A percentile compares a stretch with the other conserved stretches of the same genome.
phyloP scores from a whole-genome alignment of 2,329 filamentous ascomycete species.

The Colletotrichum nymphaeae region DNA sequence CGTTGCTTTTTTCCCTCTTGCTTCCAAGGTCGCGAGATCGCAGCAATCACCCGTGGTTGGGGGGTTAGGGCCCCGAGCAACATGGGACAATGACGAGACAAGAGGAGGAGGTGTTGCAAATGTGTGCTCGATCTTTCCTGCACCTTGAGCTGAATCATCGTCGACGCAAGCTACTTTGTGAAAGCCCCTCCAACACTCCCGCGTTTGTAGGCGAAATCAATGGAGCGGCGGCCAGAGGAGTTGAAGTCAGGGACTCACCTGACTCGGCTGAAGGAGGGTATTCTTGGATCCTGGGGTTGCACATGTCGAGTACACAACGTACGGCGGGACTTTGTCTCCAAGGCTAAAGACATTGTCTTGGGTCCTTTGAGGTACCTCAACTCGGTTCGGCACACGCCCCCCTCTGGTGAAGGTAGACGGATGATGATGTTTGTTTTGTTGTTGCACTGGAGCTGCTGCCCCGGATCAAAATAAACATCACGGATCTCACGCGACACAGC shows the following conservation, averaged over 20 bases:
- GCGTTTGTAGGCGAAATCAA: background rate
- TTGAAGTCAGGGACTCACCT: background rate
- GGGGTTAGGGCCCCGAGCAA: background rate
- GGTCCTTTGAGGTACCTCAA: background rate
- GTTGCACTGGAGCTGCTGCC: background rate
- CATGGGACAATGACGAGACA: background rate
- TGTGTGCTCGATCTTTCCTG: background rate
- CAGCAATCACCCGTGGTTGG: background rate
- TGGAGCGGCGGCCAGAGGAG: background rate
- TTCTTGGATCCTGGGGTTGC: slow-evolving; percentile 21
- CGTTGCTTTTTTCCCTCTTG: slow-evolving; percentile 3
- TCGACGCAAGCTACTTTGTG: background rate
- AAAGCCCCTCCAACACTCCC: background rate
- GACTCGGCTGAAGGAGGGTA: slow-evolving; percentile 20
- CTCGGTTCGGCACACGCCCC: background rate
- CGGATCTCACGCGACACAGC: background rate
- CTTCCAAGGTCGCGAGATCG: background rate
- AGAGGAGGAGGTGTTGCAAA: background rate
- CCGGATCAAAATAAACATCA: background rate
- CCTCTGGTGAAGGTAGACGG: background rate
- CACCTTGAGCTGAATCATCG: background rate
- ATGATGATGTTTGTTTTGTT: background rate
- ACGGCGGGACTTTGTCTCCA: background rate
- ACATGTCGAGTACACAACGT: slow-evolving; percentile 1
- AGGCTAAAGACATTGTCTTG: slow-evolving; percentile 18